phyloP scores from a whole-genome alignment of 371 early-diverging fungal genomes.

The Choanephora cucurbitarum region DNA sequence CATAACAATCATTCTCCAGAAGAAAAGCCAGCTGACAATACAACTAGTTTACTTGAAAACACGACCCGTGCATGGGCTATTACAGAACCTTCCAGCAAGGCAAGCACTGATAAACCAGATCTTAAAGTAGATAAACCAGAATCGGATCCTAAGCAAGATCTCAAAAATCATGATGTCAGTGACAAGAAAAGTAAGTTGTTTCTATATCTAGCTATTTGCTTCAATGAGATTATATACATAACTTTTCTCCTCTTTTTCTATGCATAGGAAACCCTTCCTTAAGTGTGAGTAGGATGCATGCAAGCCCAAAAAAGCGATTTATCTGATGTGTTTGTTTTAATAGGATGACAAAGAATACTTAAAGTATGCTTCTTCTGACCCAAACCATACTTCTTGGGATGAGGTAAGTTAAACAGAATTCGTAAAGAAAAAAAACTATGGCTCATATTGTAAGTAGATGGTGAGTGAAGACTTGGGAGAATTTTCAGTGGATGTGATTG shows the following conservation, averaged over 20 bases:
- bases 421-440: background rate
- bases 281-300: constrained; percentile 16
- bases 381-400: constrained; percentile 35
- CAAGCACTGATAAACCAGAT: no score
- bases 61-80: constrained; percentile 30
- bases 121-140: no score
- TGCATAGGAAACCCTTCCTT: constrained; percentile 10
- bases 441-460: constrained; percentile 21
- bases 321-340: background rate
- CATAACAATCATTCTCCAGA: background rate
- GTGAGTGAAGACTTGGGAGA: constrained; percentile 31
- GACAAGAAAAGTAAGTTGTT: background rate
- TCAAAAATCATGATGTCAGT: no score
- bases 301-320: background rate
- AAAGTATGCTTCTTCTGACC: constrained; percentile 21
- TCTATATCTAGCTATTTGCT: background rate
- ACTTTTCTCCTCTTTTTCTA: background rate
- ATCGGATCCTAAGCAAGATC: no score
- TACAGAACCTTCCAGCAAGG: constrained; percentile 12
- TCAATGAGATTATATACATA: no score
- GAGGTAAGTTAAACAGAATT: constrained; percentile 25
- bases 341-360: constrained; percentile 27
- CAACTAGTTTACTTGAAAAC: constrained; percentile 11
- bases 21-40: constrained; percentile 1
- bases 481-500: constrained; percentile 27